These are phyloP conservation scores for Talaromyces sp. DNA, from an alignment of 2,329 filamentous ascomycete genomes.

Conservation along the genomic window DNA sequence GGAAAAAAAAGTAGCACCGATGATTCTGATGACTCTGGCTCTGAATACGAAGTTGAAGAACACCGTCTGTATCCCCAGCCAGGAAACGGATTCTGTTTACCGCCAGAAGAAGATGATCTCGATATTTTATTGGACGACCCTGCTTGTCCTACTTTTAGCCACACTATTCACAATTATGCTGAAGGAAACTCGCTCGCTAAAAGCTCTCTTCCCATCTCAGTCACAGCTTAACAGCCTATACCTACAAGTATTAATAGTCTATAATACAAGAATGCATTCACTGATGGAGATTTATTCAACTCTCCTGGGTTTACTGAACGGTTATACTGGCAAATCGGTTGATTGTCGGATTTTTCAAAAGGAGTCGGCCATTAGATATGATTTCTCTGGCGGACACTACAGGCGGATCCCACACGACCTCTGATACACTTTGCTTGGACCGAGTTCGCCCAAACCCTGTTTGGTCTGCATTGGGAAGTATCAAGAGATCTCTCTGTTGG, in stretches of 20 bases:
- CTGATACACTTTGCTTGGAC: not conserved
- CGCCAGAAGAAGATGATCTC: constrained; percentile 54
- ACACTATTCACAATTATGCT: constrained; percentile 31
- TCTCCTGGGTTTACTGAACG: not conserved
- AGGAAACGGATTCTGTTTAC: constrained; percentile 56
- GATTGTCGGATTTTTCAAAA: not conserved
- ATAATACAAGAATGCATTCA: not conserved
- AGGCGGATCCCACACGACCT: not conserved
- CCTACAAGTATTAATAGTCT: not conserved
- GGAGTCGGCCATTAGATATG: not conserved
- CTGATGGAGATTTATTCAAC: not conserved
- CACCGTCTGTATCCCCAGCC: constrained; percentile 59
- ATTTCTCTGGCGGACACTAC: not conserved
- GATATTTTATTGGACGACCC: constrained; percentile 59
- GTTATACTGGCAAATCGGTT: not conserved
- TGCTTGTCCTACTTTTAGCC: constrained; percentile 52
- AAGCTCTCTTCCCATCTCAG: not conserved
- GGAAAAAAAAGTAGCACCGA: constrained; percentile 18
- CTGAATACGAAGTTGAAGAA: constrained; percentile 41
- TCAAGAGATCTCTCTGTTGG: not conserved
- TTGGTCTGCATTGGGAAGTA: not conserved
- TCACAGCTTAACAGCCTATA: not conserved
- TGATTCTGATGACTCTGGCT: constrained; percentile 37
- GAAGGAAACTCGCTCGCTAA: constrained; percentile 8
- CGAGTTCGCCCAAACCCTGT: not conserved